Evolutionary conservation across 768 basidiomycete species (phyloP).

Genomic region (Lentinula aciculospora): DNA sequence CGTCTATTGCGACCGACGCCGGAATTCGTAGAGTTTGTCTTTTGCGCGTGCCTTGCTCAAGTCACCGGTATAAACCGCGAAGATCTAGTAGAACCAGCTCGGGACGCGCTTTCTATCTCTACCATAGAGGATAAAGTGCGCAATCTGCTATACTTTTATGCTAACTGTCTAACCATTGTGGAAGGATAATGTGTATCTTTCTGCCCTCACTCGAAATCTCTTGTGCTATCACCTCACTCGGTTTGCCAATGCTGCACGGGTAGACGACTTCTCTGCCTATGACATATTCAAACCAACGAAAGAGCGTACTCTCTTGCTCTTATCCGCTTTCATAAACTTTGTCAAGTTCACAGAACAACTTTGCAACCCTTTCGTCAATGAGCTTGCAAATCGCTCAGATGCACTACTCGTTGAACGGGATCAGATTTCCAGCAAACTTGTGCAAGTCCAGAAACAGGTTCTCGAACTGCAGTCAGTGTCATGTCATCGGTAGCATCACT

Average conservation of each 20-base stretch:
- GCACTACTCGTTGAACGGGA: constrained; percentile 58
- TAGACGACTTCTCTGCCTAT: constrained; percentile 70
- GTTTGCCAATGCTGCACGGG: constrained; percentile 66
- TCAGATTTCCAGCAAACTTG: constrained; percentile 41
- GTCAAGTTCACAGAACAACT: constrained; percentile 81
- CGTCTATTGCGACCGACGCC: constrained; percentile 63
- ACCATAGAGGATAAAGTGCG: constrained; percentile 52
- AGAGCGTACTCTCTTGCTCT: constrained; percentile 65
- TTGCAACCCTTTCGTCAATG: constrained; percentile 52
- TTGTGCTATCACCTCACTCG: constrained; percentile 31
- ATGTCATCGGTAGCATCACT: not conserved
- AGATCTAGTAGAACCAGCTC: constrained; percentile 51
- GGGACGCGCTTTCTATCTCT: constrained; percentile 46
- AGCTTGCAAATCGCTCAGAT: constrained; percentile 57
- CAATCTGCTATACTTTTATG: not conserved
- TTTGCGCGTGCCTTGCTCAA: constrained; percentile 66
- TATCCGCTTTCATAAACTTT: constrained; percentile 92
- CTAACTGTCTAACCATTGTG: constrained; percentile 5
- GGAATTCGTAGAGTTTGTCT: constrained; percentile 69
- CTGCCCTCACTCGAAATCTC: constrained; percentile 56
- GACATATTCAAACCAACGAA: constrained; percentile 73
- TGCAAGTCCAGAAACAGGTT: constrained; percentile 46
- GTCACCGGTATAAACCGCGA: constrained; percentile 61
- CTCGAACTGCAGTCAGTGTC: constrained; percentile 47
- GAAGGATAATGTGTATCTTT: constrained; percentile 57